Percentiles rank a stretch among this genome's conserved stretches.
Conservation (phyloP, 768 basidiomycete genomes). For the Amanita thiersii region DNA sequence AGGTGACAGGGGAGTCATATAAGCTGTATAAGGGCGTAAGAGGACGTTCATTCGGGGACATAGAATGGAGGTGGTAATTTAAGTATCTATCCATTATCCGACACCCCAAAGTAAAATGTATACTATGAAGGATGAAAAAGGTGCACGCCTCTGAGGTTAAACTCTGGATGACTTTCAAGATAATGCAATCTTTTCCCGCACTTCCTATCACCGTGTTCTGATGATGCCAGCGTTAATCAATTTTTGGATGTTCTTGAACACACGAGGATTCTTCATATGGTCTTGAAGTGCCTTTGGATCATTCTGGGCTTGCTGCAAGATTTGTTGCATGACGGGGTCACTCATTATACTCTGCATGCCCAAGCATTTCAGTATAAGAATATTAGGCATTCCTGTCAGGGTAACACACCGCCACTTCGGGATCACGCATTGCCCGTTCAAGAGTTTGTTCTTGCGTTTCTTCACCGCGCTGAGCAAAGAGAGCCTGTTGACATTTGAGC, state of each 20-base stretch:
- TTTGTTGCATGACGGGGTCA: conserved; percentile 91
- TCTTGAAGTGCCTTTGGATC: conserved; percentile 88
- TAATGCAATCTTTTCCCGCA: background rate
- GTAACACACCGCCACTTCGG: conserved; percentile 77
- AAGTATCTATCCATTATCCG: no score
- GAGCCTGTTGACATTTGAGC: conserved; percentile 71
- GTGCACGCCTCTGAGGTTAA: no score
- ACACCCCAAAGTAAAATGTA: no score
- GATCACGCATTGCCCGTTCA: conserved; percentile 93
- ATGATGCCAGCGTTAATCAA: conserved; percentile 91
- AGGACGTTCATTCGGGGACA: conserved; percentile 51
- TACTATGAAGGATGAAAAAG: background rate
- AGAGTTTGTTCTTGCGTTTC: conserved; percentile 93
- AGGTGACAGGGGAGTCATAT: conserved; percentile 69
- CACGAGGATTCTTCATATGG: conserved; percentile 90
- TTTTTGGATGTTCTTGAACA: conserved; percentile 80
- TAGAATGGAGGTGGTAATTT: conserved; percentile 59
- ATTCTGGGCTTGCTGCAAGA: conserved; percentile 87
- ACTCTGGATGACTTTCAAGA: no score
- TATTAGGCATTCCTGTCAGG: conserved; percentile 4
- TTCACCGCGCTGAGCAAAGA: conserved; percentile 68
- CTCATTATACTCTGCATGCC: conserved; percentile 63
- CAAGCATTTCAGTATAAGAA: conserved; percentile 6
- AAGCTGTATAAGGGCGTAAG: conserved; percentile 92
- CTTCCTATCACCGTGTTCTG: conserved; percentile 55